Base-by-base conservation (phyloP, 1,284 basidiomycete genomes). In the Ustilago shanxiensis region DNA sequence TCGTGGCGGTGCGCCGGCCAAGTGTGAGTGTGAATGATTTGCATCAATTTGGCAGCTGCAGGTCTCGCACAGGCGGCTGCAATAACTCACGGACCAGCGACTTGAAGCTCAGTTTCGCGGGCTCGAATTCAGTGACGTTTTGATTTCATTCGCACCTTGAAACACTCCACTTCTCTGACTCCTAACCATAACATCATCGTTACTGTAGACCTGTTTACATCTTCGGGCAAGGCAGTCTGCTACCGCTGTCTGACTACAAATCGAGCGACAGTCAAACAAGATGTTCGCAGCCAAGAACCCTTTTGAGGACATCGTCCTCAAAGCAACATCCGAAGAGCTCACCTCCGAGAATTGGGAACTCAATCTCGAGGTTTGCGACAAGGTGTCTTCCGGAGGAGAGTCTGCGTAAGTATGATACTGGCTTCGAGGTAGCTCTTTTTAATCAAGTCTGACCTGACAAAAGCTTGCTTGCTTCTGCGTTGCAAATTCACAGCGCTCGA, bases 281-380 rank as follows among this genome's bases (percentile, higher is more conserved):
- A 85, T 85, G 83, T 85, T 86, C 59, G 73, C 79, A 31, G 85
- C 88, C 24, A 78, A 87, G 13, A 97, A 94, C 83, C 90, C 94
- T 13, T 98, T 96, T 88, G 95, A 98, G 84, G 95, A 98, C 58
- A 90, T 95, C 80, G 93, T 98, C 86, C 93, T 87, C 81, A 95
- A 96, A 88, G 93, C 95, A 29, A 98, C 95, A 18, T 94, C 95
- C 86, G 95, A 98, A 89, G 95, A 94, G 86, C 89, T 95, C 63
- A 95, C 95, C 1, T 89, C 90, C 66, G 96, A 98, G 88, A 94
- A 98, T 87, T 99, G 96, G 96, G 95, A 95, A 86, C 88, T 95
- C 67, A 95, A 97, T 74, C 87, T 98, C 58, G 94, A 94, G 82
- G 88, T 99, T n/a, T 98, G 95, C 85, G 97, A 99, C 88, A 97